Evolutionary conservation across 352 stramenopile species (phyloP).

Genomic region (Peronospora farinosa): DNA sequence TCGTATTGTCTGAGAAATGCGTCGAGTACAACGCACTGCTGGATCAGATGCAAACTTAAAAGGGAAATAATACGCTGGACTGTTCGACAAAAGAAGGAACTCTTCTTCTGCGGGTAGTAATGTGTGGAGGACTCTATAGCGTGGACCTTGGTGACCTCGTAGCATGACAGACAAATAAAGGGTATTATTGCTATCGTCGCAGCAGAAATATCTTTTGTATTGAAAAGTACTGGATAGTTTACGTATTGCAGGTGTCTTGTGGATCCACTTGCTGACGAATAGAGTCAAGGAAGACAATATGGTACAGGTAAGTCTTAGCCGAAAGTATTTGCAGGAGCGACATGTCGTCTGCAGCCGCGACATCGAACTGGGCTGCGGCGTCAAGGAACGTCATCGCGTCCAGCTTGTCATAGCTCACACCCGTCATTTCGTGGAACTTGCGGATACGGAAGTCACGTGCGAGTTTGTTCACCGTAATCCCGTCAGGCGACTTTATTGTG

Average conservation of each 20-base stretch:
- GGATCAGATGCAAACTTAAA: slow-evolving; percentile 41
- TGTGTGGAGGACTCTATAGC: neutral
- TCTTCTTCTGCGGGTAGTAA: neutral
- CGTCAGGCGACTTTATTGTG: slow-evolving; percentile 20
- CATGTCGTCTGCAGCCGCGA: slow-evolving; percentile 18
- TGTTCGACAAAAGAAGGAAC: neutral
- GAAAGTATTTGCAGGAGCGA: slow-evolving; percentile 1
- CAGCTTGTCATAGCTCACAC: slow-evolving; percentile 7
- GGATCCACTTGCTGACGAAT: slow-evolving; percentile 6
- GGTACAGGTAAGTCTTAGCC: slow-evolving; percentile 3
- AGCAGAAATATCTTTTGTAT: neutral
- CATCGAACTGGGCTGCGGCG: slow-evolving; percentile 15
- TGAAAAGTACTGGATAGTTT: neutral
- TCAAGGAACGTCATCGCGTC: slow-evolving; percentile 19
- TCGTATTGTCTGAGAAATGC: slow-evolving; percentile 64
- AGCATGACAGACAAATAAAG: neutral
- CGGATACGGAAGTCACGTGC: slow-evolving; percentile 26
- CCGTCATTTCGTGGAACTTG: slow-evolving; percentile 36
- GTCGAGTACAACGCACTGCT: slow-evolving; percentile 56
- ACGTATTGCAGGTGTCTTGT: slow-evolving; percentile 1
- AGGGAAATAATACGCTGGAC: neutral
- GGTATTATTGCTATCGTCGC: neutral
- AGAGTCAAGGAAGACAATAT: slow-evolving; percentile 1
- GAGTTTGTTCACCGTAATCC: slow-evolving; percentile 21
- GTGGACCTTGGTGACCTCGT: no score